Evolutionary conservation across 1,284 basidiomycete species (phyloP).

Genomic region (Gomphus bonarii): DNA sequence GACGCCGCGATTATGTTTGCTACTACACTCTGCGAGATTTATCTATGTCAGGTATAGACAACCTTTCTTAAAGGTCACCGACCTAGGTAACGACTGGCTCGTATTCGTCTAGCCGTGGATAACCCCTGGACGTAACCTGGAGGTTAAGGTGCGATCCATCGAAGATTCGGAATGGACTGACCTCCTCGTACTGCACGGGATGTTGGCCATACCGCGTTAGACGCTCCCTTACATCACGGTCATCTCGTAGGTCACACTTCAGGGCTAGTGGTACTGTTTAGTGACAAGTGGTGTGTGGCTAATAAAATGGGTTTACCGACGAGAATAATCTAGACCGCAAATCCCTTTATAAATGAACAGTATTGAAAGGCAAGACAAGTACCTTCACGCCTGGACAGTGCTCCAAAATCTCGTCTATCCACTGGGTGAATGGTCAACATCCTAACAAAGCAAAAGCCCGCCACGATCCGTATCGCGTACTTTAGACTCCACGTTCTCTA

Average conservation of each 20-base stretch:
- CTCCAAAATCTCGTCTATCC: conserved; percentile 82
- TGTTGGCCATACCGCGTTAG: conserved; percentile 57
- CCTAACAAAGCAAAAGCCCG: conserved; percentile 2
- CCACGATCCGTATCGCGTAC: conserved; percentile 29
- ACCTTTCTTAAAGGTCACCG: conserved; percentile 19
- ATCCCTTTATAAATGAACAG: conserved; percentile 8
- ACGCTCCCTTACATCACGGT: conserved; percentile 54
- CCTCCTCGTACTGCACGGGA: conserved; percentile 79
- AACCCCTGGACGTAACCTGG: conserved; percentile 37
- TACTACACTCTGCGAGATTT: conserved; percentile 76
- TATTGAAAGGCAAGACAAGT: conserved; percentile 18
- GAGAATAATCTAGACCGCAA: conserved; percentile 55
- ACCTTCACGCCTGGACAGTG: conserved; percentile 93
- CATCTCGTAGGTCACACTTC: conserved; percentile 90
- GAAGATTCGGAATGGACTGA: neutral
- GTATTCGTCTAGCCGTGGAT: conserved; percentile 79
- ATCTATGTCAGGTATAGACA: neutral
- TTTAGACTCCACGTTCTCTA: conserved; percentile 91
- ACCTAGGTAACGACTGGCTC: conserved; percentile 89
- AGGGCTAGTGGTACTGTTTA: conserved; percentile 44
- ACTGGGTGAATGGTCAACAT: conserved; percentile 35
- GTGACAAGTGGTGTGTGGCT: conserved; percentile 4
- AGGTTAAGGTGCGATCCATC: neutral
- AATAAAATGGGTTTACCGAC: conserved; percentile 52
- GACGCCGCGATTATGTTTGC: conserved; percentile 91